phyloP scores from a whole-genome alignment of 345 rosid genomes.

The Isatis tinctoria region DNA sequence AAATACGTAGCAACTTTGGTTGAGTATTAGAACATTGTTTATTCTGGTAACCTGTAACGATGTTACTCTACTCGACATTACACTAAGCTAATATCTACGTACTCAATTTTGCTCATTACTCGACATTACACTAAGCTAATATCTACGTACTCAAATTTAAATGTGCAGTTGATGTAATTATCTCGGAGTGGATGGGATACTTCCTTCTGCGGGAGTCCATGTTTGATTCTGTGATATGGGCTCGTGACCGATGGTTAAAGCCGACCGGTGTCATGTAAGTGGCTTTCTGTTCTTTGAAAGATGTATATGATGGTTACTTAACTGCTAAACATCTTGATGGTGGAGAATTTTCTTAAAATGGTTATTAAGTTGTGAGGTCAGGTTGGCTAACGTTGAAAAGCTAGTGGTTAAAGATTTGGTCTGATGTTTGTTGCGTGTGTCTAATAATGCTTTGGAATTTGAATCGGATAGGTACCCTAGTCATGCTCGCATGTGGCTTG shows the following conservation, averaged over 20 bases:
- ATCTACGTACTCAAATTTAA: background rate
- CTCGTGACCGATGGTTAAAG: conserved; percentile 97
- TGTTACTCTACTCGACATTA: background rate
- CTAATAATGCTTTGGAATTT: conserved; percentile 23
- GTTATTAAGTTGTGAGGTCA: background rate
- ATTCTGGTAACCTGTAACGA: background rate
- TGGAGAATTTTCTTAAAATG: background rate
- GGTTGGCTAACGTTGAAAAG: background rate
- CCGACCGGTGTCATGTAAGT: conserved; percentile 91
- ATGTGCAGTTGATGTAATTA: conserved; percentile 87
- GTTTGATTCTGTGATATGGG: conserved; percentile 97
- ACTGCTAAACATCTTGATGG: background rate
- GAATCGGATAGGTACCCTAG: conserved; percentile 80
- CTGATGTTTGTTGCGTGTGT: background rate
- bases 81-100: background rate
- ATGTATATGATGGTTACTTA: conserved; percentile 4
- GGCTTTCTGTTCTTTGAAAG: background rate
- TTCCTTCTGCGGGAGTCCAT: conserved; percentile 93
- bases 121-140: background rate
- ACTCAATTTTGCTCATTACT: background rate
- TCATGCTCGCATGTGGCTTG: conserved; percentile 99
- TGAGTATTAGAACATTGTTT: background rate
- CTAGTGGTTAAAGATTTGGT: background rate
- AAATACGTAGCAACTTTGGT: background rate
- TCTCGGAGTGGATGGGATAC: conserved; percentile 99